Percentiles rank a stretch among this genome's conserved stretches.
These are phyloP conservation scores for Rhodotorula sphaerocarpa DNA, from an alignment of 768 basidiomycete genomes.

Conservation along the genomic window DNA sequence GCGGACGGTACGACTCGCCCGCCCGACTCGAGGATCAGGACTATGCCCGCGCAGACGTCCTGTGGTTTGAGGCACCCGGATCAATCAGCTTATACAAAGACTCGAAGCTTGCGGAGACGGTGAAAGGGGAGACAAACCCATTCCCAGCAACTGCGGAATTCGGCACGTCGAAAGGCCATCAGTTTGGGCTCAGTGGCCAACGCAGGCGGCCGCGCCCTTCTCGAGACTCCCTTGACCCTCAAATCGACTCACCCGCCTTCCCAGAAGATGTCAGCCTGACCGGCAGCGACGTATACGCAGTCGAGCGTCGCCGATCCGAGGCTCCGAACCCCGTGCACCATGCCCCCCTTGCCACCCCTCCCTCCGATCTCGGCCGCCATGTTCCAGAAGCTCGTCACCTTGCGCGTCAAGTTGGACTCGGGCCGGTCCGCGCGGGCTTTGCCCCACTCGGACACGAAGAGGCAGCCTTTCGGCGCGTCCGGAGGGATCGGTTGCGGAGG, in stretches of 20 bases:
- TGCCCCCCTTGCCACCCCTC: conserved; percentile 32
- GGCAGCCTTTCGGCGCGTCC: conserved; percentile 36
- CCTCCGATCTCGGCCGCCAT: conserved; percentile 36
- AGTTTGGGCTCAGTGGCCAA: background rate
- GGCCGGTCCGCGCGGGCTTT: conserved; percentile 34
- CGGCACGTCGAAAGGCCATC: background rate
- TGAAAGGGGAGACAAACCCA: conserved; percentile 21
- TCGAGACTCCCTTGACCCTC: too few relatives aligned
- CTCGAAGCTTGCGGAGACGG: too few relatives aligned
- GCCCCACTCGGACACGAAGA: conserved; percentile 38
- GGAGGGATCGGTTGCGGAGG: conserved; percentile 21
- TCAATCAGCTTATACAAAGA: too few relatives aligned
- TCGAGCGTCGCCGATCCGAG: conserved; percentile 37
- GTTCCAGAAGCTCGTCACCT: conserved; percentile 33
- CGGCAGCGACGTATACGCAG: conserved; percentile 36
- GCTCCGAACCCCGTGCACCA: conserved; percentile 37
- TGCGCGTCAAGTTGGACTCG: conserved; percentile 28
- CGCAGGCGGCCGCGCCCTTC: background rate
- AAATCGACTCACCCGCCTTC: conserved; percentile 13
- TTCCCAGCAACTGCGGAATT: conserved; percentile 24
- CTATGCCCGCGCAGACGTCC: conserved; percentile 33
- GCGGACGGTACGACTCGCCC: conserved; percentile 30
- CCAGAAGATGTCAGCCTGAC: conserved; percentile 35
- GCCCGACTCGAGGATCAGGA: conserved; percentile 32
- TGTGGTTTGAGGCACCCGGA: too few relatives aligned